phyloP scores from a whole-genome alignment of 257 asterid species.

The Capsicum baccatum region DNA sequence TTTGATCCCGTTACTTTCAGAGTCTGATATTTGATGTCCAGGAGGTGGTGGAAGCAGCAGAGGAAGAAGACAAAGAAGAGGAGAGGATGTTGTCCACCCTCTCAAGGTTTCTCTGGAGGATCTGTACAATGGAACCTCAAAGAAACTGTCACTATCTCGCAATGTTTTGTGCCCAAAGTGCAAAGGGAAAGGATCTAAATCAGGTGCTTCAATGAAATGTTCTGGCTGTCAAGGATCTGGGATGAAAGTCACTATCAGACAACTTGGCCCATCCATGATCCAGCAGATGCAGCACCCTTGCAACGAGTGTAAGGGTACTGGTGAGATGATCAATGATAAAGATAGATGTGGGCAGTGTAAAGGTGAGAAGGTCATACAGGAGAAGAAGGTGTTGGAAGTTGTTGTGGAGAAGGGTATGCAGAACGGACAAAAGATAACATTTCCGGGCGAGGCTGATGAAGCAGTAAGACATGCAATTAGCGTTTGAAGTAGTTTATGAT shows the following conservation, averaged over 20 bases:
- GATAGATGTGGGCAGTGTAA: slow-evolving; percentile 38
- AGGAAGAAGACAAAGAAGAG: slow-evolving; percentile 38
- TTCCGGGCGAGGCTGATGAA: slow-evolving; percentile 42
- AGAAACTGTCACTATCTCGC: slow-evolving; percentile 41
- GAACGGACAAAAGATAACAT: slow-evolving; percentile 37
- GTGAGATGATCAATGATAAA: slow-evolving; percentile 35
- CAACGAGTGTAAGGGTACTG: slow-evolving; percentile 38
- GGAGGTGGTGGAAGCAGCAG: slow-evolving; percentile 35
- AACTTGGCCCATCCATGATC: slow-evolving; percentile 37
- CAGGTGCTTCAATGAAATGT: slow-evolving; percentile 39
- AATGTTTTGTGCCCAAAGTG: slow-evolving; percentile 37
- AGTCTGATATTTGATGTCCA: background rate
- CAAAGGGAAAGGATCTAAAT: slow-evolving; percentile 39
- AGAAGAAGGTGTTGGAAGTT: slow-evolving; percentile 41
- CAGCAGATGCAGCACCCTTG: slow-evolving; percentile 43
- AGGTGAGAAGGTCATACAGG: slow-evolving; percentile 38
- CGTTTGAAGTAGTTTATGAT: background rate
- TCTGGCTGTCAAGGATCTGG: slow-evolving; percentile 39
- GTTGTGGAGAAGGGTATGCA: slow-evolving; percentile 39
- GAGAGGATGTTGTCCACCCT: slow-evolving; percentile 39
- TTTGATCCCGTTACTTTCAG: background rate
- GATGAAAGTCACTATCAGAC: slow-evolving; percentile 36
- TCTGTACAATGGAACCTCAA: slow-evolving; percentile 37
- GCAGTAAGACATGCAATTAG: slow-evolving; percentile 25
- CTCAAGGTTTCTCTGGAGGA: slow-evolving; percentile 42